Percentiles rank a stretch among this genome's conserved stretches.
These are phyloP conservation scores for Ilex asprella DNA, from an alignment of 257 asterid species.

Conservation along the genomic window DNA sequence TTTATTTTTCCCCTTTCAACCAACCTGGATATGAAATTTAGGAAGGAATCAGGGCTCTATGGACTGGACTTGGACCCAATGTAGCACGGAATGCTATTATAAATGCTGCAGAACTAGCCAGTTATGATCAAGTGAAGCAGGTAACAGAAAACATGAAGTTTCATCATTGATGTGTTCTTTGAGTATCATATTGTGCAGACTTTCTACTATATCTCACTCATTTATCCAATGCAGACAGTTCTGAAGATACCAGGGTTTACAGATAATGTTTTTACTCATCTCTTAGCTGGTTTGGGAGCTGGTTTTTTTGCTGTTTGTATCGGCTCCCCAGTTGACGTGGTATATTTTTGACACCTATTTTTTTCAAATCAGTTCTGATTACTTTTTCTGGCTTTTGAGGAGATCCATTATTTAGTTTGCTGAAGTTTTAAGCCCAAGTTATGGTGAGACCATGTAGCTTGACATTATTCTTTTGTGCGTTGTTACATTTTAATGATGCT, in stretches of 20 bases:
- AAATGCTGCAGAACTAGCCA: conserved; percentile 96
- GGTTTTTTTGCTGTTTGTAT: conserved; percentile 97
- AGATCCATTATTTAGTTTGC: not conserved
- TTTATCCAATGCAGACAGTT: conserved; percentile 46
- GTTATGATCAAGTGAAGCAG: conserved; percentile 99
- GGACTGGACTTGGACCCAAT: conserved; percentile 99
- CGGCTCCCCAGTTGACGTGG: conserved; percentile 99
- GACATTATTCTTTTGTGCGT: too few relatives aligned
- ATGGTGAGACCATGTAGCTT: too few relatives aligned
- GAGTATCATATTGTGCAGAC: not conserved
- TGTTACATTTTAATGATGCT: too few relatives aligned
- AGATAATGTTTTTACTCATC: conserved; percentile 88
- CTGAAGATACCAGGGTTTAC: conserved; percentile 92
- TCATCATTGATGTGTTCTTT: too few relatives aligned
- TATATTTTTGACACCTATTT: conserved; percentile 15
- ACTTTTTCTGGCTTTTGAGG: not conserved
- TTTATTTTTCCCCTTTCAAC: not conserved
- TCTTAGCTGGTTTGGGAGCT: conserved; percentile 90
- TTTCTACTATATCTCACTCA: not conserved
- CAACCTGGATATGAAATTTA: conserved; percentile 14
- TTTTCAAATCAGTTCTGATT: not conserved
- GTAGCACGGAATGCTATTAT: conserved; percentile 94
- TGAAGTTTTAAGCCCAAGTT: too few relatives aligned
- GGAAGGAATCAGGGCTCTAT: conserved; percentile 82
- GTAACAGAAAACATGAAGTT: conserved; percentile 17